Conservation (phyloP, 2,329 filamentous ascomycete species). For the Rhynchosporium graminicola region DNA sequence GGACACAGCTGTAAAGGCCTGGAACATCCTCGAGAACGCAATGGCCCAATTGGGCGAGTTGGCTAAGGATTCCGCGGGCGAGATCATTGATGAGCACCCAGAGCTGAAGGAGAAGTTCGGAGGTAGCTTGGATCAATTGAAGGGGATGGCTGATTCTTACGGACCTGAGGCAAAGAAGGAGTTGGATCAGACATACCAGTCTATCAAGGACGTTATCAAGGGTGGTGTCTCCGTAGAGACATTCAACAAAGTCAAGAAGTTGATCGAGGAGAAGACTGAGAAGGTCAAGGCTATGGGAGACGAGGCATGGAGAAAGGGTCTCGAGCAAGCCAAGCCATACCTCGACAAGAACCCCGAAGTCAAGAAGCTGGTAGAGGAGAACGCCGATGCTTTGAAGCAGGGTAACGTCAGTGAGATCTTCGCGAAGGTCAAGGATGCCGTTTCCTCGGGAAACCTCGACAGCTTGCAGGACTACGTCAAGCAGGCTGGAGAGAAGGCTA, state of each 20-base stretch:
- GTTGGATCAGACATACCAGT: conserved; percentile 68
- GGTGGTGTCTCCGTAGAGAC: conserved; percentile 57
- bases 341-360: conserved; percentile 76
- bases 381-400: conserved; percentile 65
- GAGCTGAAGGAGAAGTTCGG: conserved; percentile 72
- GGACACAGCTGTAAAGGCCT: conserved; percentile 61
- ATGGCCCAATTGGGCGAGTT: conserved; percentile 60
- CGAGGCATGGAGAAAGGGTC: conserved; percentile 69
- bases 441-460: conserved; percentile 60
- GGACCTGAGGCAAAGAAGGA: conserved; percentile 78
- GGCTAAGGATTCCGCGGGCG: conserved; percentile 60
- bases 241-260: conserved; percentile 56
- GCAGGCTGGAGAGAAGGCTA: conserved; percentile 58
- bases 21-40: conserved; percentile 63
- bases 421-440: conserved; percentile 60
- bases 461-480: conserved; percentile 63
- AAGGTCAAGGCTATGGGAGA: conserved; percentile 68
- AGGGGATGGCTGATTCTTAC: conserved; percentile 67
- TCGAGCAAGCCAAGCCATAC: conserved; percentile 70
- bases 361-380: conserved; percentile 72
- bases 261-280: conserved; percentile 70
- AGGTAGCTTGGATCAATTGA: conserved; percentile 66
- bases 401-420: conserved; percentile 67
- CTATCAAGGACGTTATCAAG: conserved; percentile 64
- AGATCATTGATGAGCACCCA: conserved; percentile 74